phyloP scores from a whole-genome alignment of 345 rosid genomes.

The sweet orange (Citrus sinensis) region DNA sequence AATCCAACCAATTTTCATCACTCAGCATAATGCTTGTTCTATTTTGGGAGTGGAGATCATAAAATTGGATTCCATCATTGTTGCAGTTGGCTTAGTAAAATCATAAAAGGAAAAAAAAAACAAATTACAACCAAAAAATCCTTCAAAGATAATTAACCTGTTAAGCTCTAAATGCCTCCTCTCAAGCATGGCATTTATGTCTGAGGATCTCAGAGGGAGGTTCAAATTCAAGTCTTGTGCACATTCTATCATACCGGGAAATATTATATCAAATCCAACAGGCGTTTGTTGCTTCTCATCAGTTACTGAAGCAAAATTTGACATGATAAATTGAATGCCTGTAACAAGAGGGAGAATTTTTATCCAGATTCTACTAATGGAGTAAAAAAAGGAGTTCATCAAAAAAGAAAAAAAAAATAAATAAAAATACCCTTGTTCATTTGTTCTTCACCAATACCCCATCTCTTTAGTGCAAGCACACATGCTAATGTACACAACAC shows the following conservation, averaged over 20 bases:
- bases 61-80: not conserved
- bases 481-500: constrained; percentile 76
- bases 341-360: constrained; percentile 18
- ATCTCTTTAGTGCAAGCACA: constrained; percentile 67
- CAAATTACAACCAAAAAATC: not conserved
- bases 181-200: constrained; percentile 42
- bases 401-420: not conserved
- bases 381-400: not conserved
- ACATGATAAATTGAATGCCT: constrained; percentile 72
- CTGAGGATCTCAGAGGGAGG: constrained; percentile 50
- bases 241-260: constrained; percentile 76
- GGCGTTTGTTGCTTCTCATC: constrained; percentile 61
- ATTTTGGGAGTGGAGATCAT: not conserved
- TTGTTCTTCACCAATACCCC: constrained; percentile 72
- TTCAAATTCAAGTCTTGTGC: constrained; percentile 59
- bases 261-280: constrained; percentile 72
- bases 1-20: not conserved
- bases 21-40: not conserved
- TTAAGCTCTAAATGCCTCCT: constrained; percentile 53
- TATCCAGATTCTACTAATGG: not conserved
- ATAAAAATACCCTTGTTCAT: constrained; percentile 45
- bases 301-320: constrained; percentile 46
- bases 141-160: constrained; percentile 33
- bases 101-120: not conserved
- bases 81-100: not conserved